Evolutionary conservation across 345 rosid species (phyloP).

Genomic region (Sisymbrium irio): DNA sequence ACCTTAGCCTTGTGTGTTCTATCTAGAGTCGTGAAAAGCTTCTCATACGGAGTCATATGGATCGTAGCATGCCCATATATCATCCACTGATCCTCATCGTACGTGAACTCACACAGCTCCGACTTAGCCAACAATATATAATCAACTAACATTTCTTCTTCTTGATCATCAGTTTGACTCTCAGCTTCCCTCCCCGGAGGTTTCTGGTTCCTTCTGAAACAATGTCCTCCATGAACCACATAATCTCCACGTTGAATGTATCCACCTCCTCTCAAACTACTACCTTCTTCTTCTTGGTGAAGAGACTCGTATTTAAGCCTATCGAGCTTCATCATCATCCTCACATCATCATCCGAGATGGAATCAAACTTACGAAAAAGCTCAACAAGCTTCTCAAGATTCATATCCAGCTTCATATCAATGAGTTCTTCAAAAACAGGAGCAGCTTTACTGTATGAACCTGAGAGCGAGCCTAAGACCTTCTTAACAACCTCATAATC

Average conservation of each 20-base stretch:
- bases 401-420: constrained; percentile 9
- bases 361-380: not conserved
- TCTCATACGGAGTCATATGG: constrained; percentile 24
- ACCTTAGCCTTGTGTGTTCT: constrained; percentile 13
- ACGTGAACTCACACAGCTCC: not conserved
- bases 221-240: not conserved
- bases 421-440: not conserved
- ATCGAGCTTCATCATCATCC: not conserved
- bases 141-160: not conserved
- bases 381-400: not conserved
- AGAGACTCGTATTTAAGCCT: not conserved
- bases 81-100: constrained; percentile 23
- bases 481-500: constrained; percentile 8
- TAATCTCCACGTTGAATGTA: too few relatives aligned
- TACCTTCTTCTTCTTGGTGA: not conserved
- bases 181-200: not conserved
- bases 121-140: not conserved
- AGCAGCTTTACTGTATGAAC: not conserved
- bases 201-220: not conserved
- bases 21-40: constrained; percentile 12
- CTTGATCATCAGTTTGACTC: not conserved
- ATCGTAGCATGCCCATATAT: constrained; percentile 2
- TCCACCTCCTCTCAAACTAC: too few relatives aligned
- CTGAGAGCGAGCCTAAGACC: not conserved
- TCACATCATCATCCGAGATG: not conserved